These are phyloP conservation scores for Suillus tomentosus DNA, from an alignment of 768 basidiomycete species.

Conservation along the genomic window DNA sequence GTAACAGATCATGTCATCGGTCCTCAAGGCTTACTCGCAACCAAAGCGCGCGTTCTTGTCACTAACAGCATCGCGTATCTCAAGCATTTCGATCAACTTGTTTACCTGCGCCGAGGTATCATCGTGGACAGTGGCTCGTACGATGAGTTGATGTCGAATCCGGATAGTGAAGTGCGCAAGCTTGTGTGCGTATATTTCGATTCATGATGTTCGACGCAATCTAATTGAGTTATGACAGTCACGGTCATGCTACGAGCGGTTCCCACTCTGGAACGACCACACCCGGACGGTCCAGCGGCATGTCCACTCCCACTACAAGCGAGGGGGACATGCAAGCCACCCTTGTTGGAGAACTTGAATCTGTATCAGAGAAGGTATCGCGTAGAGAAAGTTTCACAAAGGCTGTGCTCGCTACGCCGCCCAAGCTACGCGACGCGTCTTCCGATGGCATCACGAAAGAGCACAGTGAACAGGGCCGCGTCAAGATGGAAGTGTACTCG, in stretches of 20 bases:
- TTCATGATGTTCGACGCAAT: background rate
- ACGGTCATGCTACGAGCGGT: conserved; percentile 47
- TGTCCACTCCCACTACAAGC: conserved; percentile 22
- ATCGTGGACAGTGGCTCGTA: conserved; percentile 78
- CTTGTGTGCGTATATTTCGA: conserved; percentile 58
- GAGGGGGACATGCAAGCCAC: conserved; percentile 26
- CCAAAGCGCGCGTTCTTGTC: conserved; percentile 83
- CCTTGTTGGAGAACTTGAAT: conserved; percentile 29
- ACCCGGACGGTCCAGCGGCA: conserved; percentile 41
- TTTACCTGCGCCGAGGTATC: conserved; percentile 79
- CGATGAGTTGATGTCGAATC: conserved; percentile 55
- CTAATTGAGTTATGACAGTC: conserved; percentile 28
- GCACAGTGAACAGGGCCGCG: conserved; percentile 78
- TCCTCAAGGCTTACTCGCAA: conserved; percentile 76
- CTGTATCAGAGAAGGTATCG: conserved; percentile 56
- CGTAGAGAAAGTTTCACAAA: conserved; percentile 60
- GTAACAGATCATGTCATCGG: conserved; percentile 79
- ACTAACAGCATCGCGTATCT: conserved; percentile 90
- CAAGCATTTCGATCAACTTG: conserved; percentile 70
- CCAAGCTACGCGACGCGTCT: conserved; percentile 39
- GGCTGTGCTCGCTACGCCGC: conserved; percentile 48
- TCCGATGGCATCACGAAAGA: conserved; percentile 61
- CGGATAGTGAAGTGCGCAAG: conserved; percentile 67
- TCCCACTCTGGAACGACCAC: conserved; percentile 53
- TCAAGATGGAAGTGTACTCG: conserved; percentile 74